Percentiles rank a stretch among this genome's conserved stretches.
These are phyloP conservation scores for Polytrichum formosum DNA, from an alignment of 225 moss, liverwort and hornwort species.

Conservation along the genomic window DNA sequence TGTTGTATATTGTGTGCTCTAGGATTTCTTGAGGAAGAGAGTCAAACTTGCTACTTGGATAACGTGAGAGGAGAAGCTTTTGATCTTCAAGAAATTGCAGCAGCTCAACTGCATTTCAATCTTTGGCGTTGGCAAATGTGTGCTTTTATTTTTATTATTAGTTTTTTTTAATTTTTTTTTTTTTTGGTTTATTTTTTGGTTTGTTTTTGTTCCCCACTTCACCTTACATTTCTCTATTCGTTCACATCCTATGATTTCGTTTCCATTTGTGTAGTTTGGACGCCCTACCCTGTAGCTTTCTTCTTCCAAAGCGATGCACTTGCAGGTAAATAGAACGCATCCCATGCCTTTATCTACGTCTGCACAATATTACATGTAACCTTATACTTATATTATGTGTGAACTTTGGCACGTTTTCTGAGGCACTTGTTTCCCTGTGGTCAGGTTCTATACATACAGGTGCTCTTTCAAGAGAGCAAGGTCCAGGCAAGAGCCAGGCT, in stretches of 20 bases:
- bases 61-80: too few species aligned
- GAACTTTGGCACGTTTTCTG: background rate
- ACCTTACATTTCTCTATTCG: too few species aligned
- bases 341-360: background rate
- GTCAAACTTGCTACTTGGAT: background rate
- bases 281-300: conserved; percentile 1
- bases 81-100: too few species aligned
- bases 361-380: background rate
- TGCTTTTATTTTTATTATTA: too few species aligned
- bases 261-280: background rate
- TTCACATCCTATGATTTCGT: too few species aligned
- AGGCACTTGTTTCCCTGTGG: conserved; percentile 4
- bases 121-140: too few species aligned
- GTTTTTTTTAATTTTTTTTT: too few species aligned
- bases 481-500: conserved; percentile 12
- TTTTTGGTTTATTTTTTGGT: too few species aligned
- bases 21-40: background rate
- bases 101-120: too few species aligned
- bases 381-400: background rate
- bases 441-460: conserved; percentile 9
- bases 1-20: background rate
- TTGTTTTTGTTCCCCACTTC: too few species aligned
- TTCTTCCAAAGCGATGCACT: conserved; percentile 4
- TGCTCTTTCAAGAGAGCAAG: conserved; percentile 14
- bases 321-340: background rate